Percentiles rank a stretch among this genome's conserved stretches.
Conservation (phyloP, 768 basidiomycete genomes). For the Mycena floridula region DNA sequence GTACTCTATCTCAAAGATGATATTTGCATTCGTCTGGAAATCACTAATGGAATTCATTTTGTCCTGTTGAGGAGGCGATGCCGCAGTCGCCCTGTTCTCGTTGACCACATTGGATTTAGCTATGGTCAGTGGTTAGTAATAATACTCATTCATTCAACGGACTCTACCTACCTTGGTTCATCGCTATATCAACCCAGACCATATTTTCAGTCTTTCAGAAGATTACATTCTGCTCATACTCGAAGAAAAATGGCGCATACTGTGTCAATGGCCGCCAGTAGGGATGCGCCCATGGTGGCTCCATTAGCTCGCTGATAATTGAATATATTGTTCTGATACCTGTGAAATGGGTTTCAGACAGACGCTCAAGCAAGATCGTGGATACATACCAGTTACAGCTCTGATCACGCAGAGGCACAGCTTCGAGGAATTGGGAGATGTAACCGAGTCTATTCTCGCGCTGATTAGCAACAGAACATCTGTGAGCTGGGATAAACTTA, state of each 20-base stretch:
- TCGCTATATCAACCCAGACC: constrained; percentile 9
- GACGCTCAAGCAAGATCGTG: neutral
- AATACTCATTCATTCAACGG: neutral
- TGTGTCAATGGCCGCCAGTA: constrained; percentile 4
- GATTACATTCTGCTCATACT: neutral
- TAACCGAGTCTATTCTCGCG: constrained; percentile 4
- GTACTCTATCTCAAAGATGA: constrained; percentile 1
- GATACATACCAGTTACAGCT: constrained; percentile 3
- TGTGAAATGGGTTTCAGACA: neutral
- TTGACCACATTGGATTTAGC: constrained; percentile 12
- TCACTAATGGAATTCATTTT: neutral
- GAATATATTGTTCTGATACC: constrained; percentile 2
- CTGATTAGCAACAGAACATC: neutral
- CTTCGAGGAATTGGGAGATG: constrained; percentile 2
- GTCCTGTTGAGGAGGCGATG: neutral
- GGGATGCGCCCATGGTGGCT: constrained; percentile 1
- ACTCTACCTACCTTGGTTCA: constrained; percentile 5
- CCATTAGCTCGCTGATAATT: constrained; percentile 1
- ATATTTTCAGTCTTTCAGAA: constrained; percentile 1
- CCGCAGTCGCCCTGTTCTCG: constrained; percentile 1
- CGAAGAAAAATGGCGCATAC: neutral
- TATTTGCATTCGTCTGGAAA: neutral
- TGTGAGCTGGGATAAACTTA: neutral
- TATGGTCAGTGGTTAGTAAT: neutral
- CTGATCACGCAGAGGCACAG: neutral